phyloP scores from a whole-genome alignment of 164 flowering plant genomes.

The Taxillus chinensis region DNA sequence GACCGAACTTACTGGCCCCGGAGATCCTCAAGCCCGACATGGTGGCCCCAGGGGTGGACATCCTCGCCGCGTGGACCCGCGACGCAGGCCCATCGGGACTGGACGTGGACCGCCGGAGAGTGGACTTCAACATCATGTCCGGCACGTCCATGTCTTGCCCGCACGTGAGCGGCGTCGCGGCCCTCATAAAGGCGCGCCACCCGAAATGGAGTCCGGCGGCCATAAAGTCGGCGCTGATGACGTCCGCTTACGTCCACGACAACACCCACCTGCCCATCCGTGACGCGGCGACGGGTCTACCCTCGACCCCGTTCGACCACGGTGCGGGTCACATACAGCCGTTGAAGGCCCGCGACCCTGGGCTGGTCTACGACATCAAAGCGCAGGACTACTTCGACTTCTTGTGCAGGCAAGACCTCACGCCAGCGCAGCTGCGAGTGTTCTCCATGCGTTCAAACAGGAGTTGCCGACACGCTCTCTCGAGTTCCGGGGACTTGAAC shows the following conservation, averaged over 20 bases:
- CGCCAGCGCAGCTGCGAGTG: slow-evolving; percentile 23
- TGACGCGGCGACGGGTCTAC: slow-evolving; percentile 25
- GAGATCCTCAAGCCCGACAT: slow-evolving; percentile 44
- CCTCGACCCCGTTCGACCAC: slow-evolving; percentile 35
- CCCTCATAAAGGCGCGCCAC: slow-evolving; percentile 38
- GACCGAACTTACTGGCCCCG: slow-evolving; percentile 31
- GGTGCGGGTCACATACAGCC: slow-evolving; percentile 55
- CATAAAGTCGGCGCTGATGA: slow-evolving; percentile 48
- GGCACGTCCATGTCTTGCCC: slow-evolving; percentile 65
- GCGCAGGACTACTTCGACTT: slow-evolving; percentile 44
- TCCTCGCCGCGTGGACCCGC: slow-evolving; percentile 47
- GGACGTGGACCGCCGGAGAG: slow-evolving; percentile 29
- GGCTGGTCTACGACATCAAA: slow-evolving; percentile 36
- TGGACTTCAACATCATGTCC: slow-evolving; percentile 38
- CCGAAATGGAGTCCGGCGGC: slow-evolving; percentile 59
- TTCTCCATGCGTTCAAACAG: slow-evolving; percentile 28
- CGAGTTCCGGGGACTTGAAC: slow-evolving; percentile 32
- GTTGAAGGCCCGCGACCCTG: slow-evolving; percentile 35
- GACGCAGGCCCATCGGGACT: slow-evolving; percentile 33
- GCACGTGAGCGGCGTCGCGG: slow-evolving; percentile 49
- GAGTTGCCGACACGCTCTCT: slow-evolving; percentile 19
- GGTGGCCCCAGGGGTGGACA: slow-evolving; percentile 51
- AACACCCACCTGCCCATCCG: slow-evolving; percentile 24
- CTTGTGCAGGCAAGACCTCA: slow-evolving; percentile 32
- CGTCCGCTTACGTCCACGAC: slow-evolving; percentile 46